phyloP scores from a whole-genome alignment of 176 grass and related monocot genomes.

The Saccharum officinarum region DNA sequence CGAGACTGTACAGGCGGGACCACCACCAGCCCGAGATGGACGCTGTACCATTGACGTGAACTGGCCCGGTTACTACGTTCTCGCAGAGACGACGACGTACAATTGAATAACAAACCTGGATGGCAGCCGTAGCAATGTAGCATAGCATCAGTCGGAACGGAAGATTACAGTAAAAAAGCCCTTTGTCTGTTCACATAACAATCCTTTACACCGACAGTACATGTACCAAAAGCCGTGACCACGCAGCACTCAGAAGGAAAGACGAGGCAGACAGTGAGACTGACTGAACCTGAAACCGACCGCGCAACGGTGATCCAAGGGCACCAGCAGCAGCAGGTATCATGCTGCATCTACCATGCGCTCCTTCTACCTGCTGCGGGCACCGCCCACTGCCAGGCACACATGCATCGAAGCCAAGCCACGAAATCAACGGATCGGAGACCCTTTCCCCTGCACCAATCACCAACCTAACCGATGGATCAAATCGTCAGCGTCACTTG shows the following conservation, averaged over 20 bases:
- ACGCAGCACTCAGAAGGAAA: neutral
- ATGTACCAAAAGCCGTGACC: neutral
- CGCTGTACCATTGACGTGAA: neutral
- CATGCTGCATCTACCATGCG: neutral
- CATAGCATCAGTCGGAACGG: too few relatives aligned
- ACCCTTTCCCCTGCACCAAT: neutral
- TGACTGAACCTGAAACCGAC: slow-evolving; percentile 38
- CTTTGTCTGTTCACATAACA: neutral
- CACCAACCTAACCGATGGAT: neutral
- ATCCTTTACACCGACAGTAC: neutral
- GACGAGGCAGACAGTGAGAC: neutral
- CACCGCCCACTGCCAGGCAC: neutral
- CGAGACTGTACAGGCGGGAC: neutral
- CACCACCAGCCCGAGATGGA: neutral
- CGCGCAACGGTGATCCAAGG: slow-evolving; percentile 17
- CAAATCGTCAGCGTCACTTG: neutral
- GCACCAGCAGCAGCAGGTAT: neutral
- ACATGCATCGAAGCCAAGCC: neutral
- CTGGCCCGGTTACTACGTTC: neutral
- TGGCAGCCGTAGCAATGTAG: too few relatives aligned
- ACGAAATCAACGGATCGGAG: neutral
- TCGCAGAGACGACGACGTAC: too few relatives aligned
- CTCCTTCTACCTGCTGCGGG: neutral
- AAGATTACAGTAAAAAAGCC: neutral
- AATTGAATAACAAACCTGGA: neutral